Base-by-base conservation (phyloP, 441 rosid species). In the Populus hybrid region DNA sequence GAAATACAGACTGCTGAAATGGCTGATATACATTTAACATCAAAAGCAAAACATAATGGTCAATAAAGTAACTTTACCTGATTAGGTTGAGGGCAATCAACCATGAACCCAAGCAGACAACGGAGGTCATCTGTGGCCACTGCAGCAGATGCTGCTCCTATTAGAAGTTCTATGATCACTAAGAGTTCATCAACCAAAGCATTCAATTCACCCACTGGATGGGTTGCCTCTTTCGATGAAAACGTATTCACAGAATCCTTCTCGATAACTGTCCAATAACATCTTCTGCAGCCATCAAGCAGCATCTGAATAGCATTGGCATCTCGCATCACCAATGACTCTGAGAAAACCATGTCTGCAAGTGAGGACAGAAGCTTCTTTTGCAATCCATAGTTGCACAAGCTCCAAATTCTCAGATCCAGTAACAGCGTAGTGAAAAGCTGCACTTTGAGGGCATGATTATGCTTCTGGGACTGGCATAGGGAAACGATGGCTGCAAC, bases 241-340 rank as follows among this genome's bases (percentile, higher is more conserved):
- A 90, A 94, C 18, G 91, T 84, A 76, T 86, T 79, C 72, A 89
- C 89, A 11, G 98, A 94, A 81, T 91, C 95, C 87, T 89, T 91
- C 84, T 97, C 99, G 72, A 84, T 87, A 79, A 90, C 81, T 79
- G 88, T 89, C 99, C 99, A 97, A 84, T 93, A 97, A 89, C 99
- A 97, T 85, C 90, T 93, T 92, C 99, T 91, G 88, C 99, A 93
- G 83, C 98, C 97, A 90, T 97, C 99, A 80, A 97, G 95, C 87
- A 97, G 99, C 95, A 94, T 85, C 83, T 97, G 99, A 83, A 97
- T 92, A 83, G 99, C 99, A 83, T 93, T 93, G 59, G 99, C 99
- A 85, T 94, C 88, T 81, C 95, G 89, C 99, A 97, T 97, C 70
- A 87, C 95, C 56, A 82, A 79, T 79, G 97, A 91, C 86, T 97